These are phyloP conservation scores for Croton laevigatus DNA, from an alignment of 441 rosid species.

Conservation along the genomic window DNA sequence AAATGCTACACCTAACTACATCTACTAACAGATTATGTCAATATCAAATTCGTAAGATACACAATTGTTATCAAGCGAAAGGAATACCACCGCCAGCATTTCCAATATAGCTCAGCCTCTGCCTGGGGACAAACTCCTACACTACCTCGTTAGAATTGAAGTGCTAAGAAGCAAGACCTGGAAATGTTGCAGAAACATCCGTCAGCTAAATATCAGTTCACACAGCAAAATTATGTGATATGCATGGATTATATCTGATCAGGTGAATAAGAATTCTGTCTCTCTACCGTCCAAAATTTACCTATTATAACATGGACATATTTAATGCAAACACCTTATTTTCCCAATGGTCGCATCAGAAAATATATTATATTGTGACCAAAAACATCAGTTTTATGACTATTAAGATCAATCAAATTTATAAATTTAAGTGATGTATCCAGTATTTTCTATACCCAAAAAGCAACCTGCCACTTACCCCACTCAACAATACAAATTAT, in stretches of 20 bases:
- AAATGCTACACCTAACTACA: constrained; percentile 21
- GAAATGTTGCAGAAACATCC: not conserved
- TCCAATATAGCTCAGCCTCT: not conserved
- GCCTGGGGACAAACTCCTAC: not conserved
- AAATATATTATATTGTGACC: not conserved
- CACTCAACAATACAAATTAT: not conserved
- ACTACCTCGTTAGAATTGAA: not conserved
- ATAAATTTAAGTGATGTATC: not conserved
- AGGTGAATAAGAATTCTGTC: not conserved
- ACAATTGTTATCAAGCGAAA: not conserved
- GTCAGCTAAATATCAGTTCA: not conserved
- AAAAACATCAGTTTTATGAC: not conserved
- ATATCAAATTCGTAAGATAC: constrained; percentile 18
- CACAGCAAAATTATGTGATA: too few relatives aligned
- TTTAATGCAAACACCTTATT: not conserved
- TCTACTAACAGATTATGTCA: constrained; percentile 12
- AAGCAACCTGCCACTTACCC: not conserved
- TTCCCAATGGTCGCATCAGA: not conserved
- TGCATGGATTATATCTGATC: not conserved
- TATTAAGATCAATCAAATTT: not conserved
- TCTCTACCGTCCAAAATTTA: not conserved
- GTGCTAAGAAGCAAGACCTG: not conserved
- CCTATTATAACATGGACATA: not conserved
- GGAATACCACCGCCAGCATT: not conserved
- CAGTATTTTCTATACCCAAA: not conserved